A percentile compares a stretch with the other conserved stretches of the same genome.
Evolutionary conservation across 2,329 filamentous ascomycete species (phyloP).

Genomic region (Gaeumannomyces sp.): DNA sequence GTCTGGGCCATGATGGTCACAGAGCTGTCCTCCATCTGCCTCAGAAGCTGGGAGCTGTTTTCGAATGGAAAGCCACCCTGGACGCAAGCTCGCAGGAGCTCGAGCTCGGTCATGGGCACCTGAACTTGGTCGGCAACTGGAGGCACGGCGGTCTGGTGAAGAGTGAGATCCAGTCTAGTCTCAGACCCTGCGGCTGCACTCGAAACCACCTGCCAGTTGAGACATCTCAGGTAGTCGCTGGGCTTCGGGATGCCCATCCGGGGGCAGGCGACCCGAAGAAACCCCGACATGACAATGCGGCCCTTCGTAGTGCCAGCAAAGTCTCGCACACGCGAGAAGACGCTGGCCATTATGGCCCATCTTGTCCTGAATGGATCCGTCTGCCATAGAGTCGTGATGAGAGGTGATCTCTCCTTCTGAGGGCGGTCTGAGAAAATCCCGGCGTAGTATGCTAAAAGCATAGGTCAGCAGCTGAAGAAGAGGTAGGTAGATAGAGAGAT

Average conservation of each 20-base stretch:
- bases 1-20: conserved; percentile 6
- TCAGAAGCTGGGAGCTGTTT: conserved; percentile 5
- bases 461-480: neutral
- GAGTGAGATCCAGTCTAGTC: neutral
- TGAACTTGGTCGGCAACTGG: neutral
- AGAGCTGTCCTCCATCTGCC: conserved; percentile 8
- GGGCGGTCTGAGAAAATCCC: conserved; percentile 6
- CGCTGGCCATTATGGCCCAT: conserved; percentile 6
- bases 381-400: conserved; percentile 7
- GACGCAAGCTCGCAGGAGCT: conserved; percentile 6
- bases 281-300: conserved; percentile 2
- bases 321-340: conserved; percentile 6
- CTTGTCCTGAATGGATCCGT: conserved; percentile 5
- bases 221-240: conserved; percentile 2
- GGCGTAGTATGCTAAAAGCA: neutral
- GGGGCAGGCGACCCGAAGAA: conserved; percentile 6
- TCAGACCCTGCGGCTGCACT: neutral
- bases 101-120: conserved; percentile 4
- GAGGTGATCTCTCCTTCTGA: conserved; percentile 7
- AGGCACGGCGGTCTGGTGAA: neutral
- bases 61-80: conserved; percentile 8
- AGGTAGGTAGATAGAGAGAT: neutral
- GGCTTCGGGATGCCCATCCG: conserved; percentile 7
- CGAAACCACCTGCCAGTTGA: conserved; percentile 2
- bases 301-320: conserved; percentile 2